Percentiles rank a stretch among this genome's conserved stretches.
These are phyloP conservation scores for Nigrospora oryzae DNA, from an alignment of 2,329 filamentous ascomycete genomes.

Conservation along the genomic window DNA sequence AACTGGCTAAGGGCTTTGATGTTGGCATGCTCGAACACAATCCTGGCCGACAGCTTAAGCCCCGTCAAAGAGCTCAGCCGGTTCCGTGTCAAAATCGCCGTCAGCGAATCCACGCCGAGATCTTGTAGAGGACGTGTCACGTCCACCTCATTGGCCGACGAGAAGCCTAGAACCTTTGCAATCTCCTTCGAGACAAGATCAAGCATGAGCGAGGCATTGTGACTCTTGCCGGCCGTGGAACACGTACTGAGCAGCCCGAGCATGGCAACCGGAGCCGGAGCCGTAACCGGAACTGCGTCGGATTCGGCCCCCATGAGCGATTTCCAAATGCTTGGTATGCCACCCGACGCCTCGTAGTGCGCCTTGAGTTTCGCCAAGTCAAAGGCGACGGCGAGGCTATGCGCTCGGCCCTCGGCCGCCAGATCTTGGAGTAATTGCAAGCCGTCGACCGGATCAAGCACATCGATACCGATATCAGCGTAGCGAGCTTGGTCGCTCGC, in stretches of 20 bases:
- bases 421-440: slow-evolving; percentile 5
- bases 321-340: too few relatives aligned
- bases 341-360: slow-evolving; percentile 4
- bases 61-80: slow-evolving; percentile 13
- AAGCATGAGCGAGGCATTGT: too few relatives aligned
- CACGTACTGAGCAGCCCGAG: too few relatives aligned
- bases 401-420: slow-evolving; percentile 3
- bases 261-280: too few relatives aligned
- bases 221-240: too few relatives aligned
- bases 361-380: slow-evolving; percentile 4
- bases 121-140: slow-evolving; percentile 12
- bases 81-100: slow-evolving; percentile 16
- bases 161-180: slow-evolving; percentile 14
- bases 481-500: slow-evolving; percentile 2
- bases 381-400: slow-evolving; percentile 5
- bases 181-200: slow-evolving; percentile 13
- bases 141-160: slow-evolving; percentile 11
- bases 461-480: slow-evolving; percentile 3
- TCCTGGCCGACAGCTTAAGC: slow-evolving; percentile 9
- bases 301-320: too few relatives aligned
- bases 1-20: slow-evolving; percentile 2
- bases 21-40: slow-evolving; percentile 4
- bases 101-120: slow-evolving; percentile 18
- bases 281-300: too few relatives aligned
- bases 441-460: background rate